Conservation (phyloP, 768 basidiomycete genomes). For the Lanmaoa rubissima region DNA sequence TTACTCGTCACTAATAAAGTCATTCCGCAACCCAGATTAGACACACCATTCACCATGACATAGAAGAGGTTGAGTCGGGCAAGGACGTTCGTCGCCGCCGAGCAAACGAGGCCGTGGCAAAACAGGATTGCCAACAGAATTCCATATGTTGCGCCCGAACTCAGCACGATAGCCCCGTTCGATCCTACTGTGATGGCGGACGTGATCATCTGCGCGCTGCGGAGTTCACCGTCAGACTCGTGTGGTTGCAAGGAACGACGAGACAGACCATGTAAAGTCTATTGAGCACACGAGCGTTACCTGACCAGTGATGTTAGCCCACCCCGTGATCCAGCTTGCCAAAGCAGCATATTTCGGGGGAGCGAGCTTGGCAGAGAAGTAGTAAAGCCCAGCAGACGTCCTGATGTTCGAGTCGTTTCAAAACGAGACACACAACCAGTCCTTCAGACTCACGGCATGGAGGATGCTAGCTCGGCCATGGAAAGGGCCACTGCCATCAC, state of each 20-base stretch:
- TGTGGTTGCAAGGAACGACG: neutral
- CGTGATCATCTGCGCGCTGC: conserved; percentile 73
- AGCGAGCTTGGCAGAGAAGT: conserved; percentile 74
- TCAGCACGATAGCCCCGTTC: conserved; percentile 50
- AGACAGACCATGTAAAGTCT: conserved; percentile 61
- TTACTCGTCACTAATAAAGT: neutral
- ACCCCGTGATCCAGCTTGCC: conserved; percentile 58
- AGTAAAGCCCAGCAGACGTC: conserved; percentile 77
- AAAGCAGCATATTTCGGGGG: conserved; percentile 59
- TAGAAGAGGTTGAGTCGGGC: conserved; percentile 72
- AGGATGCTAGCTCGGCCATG: conserved; percentile 71
- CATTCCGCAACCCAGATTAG: neutral
- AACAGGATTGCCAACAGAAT: conserved; percentile 64
- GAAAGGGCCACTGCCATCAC: conserved; percentile 65
- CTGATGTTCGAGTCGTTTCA: conserved; percentile 32
- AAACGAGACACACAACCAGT: neutral
- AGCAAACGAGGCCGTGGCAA: conserved; percentile 69
- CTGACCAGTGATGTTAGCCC: conserved; percentile 75
- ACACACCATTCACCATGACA: conserved; percentile 60
- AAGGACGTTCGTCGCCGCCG: conserved; percentile 61
- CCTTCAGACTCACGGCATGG: conserved; percentile 62
- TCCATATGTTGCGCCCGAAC: conserved; percentile 62
- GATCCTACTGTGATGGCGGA: conserved; percentile 64
- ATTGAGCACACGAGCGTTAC: conserved; percentile 70
- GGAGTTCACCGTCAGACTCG: neutral